Percentiles rank a stretch among this genome's conserved stretches.
Conservation (phyloP, 2,329 filamentous ascomycete genomes). For the Hypoxylon sp. region DNA sequence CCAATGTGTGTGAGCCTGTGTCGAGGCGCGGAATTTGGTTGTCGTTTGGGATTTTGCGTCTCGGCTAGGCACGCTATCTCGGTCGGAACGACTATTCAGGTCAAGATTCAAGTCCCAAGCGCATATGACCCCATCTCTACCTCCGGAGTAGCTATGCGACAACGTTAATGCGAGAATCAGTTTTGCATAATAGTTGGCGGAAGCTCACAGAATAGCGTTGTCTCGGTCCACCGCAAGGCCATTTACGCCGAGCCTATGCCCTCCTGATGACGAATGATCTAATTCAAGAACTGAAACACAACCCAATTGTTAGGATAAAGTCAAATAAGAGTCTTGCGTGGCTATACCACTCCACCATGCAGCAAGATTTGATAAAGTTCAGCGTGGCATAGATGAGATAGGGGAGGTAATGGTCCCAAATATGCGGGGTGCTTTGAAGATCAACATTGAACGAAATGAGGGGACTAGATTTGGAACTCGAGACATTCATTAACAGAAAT, state of each 20-base stretch:
- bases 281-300: conserved; percentile 67
- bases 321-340: conserved; percentile 4
- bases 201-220: conserved; percentile 85
- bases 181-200: conserved; percentile 31
- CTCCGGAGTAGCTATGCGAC: conserved; percentile 84
- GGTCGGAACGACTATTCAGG: conserved; percentile 57
- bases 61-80: conserved; percentile 48
- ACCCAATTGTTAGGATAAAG: conserved; percentile 25
- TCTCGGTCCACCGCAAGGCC: conserved; percentile 88
- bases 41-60: conserved; percentile 59
- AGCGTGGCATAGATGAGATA: conserved; percentile 9
- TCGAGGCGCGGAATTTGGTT: conserved; percentile 72
- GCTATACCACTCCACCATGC: conserved; percentile 7
- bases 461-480: conserved; percentile 12
- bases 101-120: conserved; percentile 91
- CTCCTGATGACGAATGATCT: conserved; percentile 73
- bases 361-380: conserved; percentile 11
- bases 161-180: conserved; percentile 34
- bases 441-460: conserved; percentile 23
- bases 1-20: conserved; percentile 91
- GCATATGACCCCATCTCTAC: conserved; percentile 94
- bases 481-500: conserved; percentile 27
- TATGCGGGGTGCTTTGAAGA: conserved; percentile 48
- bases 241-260: conserved; percentile 94
- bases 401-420: conserved; percentile 8